A percentile compares a stretch with the other conserved stretches of the same genome.
Evolutionary conservation across 2,329 filamentous ascomycete genomes (phyloP).

Genomic region (Ophiostoma ips): DNA sequence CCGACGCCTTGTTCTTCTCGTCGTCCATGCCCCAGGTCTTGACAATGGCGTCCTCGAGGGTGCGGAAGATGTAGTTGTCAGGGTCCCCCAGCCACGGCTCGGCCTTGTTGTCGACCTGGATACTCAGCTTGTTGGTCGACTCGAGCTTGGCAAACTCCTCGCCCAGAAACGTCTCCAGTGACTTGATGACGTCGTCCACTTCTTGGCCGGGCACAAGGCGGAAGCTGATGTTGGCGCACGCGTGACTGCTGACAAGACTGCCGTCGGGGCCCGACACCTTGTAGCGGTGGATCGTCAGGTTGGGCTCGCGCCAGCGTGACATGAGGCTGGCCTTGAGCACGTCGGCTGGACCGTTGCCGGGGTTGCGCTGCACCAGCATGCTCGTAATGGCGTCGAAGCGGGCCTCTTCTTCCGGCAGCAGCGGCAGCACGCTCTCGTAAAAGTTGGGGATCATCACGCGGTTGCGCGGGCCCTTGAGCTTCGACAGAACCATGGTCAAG

Average conservation of each 20-base stretch:
- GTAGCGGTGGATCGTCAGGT: conserved; percentile 84
- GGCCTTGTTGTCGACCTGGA: conserved; percentile 83
- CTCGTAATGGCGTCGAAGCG: conserved; percentile 75
- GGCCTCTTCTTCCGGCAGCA: conserved; percentile 61
- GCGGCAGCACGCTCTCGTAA: conserved; percentile 67
- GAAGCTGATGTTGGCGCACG: conserved; percentile 76
- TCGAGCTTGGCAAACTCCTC: conserved; percentile 59
- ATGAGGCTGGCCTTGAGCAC: conserved; percentile 74
- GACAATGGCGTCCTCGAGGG: conserved; percentile 72
- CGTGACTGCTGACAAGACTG: conserved; percentile 79
- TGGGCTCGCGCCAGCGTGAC: conserved; percentile 90
- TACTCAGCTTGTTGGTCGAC: conserved; percentile 65
- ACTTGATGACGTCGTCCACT: conserved; percentile 57
- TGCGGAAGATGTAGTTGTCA: conserved; percentile 78
- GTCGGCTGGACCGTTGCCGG: conserved; percentile 43
- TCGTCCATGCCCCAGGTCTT: conserved; percentile 59
- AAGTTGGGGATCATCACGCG: conserved; percentile 76
- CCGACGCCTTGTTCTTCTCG: background rate
- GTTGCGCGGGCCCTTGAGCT: conserved; percentile 68
- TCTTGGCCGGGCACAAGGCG: conserved; percentile 90
- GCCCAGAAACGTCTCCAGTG: conserved; percentile 53
- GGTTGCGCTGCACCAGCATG: conserved; percentile 59
- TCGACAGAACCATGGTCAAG: conserved; percentile 68
- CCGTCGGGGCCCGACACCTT: conserved; percentile 86
- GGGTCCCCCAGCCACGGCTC: conserved; percentile 95